phyloP scores from a whole-genome alignment of 1,284 basidiomycete genomes.

The Puccinia polysora region DNA sequence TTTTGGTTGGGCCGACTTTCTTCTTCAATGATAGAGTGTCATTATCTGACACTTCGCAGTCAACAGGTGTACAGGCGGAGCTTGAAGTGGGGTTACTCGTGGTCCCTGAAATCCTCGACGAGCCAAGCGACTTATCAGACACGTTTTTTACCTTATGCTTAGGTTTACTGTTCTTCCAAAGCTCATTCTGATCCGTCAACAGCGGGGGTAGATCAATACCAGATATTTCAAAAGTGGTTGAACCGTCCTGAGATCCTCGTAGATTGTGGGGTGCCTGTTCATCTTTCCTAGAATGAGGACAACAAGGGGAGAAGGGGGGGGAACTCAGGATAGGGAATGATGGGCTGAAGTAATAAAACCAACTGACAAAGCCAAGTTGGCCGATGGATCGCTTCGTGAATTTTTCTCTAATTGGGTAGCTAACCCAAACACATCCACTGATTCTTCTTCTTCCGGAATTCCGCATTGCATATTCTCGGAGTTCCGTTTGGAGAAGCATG shows the following conservation, averaged over 20 bases:
- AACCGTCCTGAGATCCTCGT: conserved; percentile 20
- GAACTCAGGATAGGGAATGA: not conserved
- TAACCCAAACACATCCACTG: conserved; percentile 18
- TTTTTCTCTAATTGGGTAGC: conserved; percentile 3
- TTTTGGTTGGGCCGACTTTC: conserved; percentile 9
- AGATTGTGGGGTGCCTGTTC: conserved; percentile 18
- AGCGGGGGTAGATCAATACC: conserved; percentile 8
- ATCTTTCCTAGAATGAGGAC: conserved; percentile 18
- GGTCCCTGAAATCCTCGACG: not conserved
- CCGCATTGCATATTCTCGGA: not conserved
- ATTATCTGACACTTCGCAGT: not conserved
- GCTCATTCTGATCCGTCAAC: conserved; percentile 4
- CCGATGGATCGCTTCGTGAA: not conserved
- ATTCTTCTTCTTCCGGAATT: conserved; percentile 16
- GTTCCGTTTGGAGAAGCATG: not conserved
- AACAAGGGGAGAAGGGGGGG: not conserved
- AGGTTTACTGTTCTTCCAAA: conserved; percentile 28
- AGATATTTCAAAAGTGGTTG: conserved; percentile 25
- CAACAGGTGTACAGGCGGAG: not conserved
- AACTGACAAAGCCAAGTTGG: conserved; percentile 12
- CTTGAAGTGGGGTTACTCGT: not conserved
- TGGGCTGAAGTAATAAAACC: not conserved
- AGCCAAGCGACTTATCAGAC: not conserved
- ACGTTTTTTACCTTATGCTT: not conserved
- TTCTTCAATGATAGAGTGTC: not conserved